Conservation (phyloP, 768 basidiomycete genomes). For the Amanita brunnescens region DNA sequence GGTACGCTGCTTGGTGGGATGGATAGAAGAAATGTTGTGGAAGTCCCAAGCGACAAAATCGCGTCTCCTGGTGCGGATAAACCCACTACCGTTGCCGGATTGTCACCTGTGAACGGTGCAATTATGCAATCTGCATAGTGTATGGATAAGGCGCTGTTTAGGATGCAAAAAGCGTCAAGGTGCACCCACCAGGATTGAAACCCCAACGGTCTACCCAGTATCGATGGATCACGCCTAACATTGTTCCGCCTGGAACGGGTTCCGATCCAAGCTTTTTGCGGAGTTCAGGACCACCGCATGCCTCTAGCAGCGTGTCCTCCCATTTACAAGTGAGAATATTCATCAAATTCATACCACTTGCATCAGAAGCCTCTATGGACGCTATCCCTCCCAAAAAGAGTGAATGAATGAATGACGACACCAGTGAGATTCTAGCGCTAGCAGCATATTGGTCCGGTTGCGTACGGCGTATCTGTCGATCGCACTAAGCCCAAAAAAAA, state of each 20-base stretch:
- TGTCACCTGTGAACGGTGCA: conserved; percentile 85
- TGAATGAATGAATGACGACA: conserved; percentile 78
- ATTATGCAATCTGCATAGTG: conserved; percentile 54
- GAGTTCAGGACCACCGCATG: conserved; percentile 61
- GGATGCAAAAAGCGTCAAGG: not conserved
- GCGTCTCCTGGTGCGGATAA: conserved; percentile 74
- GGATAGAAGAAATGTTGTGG: conserved; percentile 77
- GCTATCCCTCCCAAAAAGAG: conserved; percentile 72
- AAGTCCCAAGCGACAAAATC: conserved; percentile 80
- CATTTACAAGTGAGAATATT: conserved; percentile 65
- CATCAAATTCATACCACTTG: conserved; percentile 89
- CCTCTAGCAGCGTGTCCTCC: conserved; percentile 57
- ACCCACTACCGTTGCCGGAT: conserved; percentile 75
- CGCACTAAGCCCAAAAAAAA: conserved; percentile 3
- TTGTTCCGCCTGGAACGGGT: conserved; percentile 62
- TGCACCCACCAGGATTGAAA: conserved; percentile 47
- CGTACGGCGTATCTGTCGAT: conserved; percentile 43
- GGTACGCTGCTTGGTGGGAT: conserved; percentile 56
- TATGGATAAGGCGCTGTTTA: not conserved
- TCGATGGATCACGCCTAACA: conserved; percentile 51
- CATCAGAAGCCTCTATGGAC: conserved; percentile 81
- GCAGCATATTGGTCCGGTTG: conserved; percentile 45
- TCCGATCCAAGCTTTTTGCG: conserved; percentile 66
- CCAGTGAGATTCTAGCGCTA: conserved; percentile 66
- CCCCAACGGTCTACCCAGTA: conserved; percentile 78